phyloP scores from a whole-genome alignment of 208 protist species.

The Trypanosoma theileri region DNA sequence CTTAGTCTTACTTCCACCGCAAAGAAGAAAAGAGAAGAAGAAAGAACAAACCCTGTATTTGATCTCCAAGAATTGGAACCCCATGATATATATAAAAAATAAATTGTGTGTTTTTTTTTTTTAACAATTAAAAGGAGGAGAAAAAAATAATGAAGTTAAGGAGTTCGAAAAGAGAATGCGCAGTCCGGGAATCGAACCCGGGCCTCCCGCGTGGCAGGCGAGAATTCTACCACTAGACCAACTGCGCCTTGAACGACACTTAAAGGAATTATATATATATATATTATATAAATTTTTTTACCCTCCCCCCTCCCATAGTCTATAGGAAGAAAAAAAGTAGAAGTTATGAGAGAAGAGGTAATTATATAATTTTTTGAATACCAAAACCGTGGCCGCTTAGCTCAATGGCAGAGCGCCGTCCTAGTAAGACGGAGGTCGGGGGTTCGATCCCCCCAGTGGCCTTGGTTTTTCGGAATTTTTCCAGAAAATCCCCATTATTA shows the following conservation, averaged over 20 bases:
- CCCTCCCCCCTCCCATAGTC: too few species aligned
- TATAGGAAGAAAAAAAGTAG: too few species aligned
- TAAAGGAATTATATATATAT: too few species aligned
- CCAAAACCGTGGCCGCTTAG: slow-evolving; percentile 88
- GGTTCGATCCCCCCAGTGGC: slow-evolving; percentile 92
- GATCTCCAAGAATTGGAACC: neutral
- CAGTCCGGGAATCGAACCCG: slow-evolving; percentile 94
- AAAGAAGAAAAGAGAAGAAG: neutral
- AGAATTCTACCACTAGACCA: slow-evolving; percentile 95
- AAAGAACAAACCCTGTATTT: neutral
- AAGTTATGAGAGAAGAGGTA: neutral
- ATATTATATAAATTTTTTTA: too few species aligned
- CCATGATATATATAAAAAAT: neutral
- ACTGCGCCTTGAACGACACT: slow-evolving; percentile 50
- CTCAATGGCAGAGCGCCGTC: slow-evolving; percentile 92
- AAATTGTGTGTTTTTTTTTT: too few species aligned
- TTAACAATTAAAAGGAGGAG: too few species aligned
- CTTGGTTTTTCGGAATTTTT: slow-evolving; percentile 42
- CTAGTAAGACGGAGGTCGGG: slow-evolving; percentile 92
- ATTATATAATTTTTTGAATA: too few species aligned
- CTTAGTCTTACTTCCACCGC: too few species aligned
- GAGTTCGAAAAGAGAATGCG: slow-evolving; percentile 77
- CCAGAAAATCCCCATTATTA: too few species aligned
- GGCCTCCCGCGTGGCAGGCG: slow-evolving; percentile 91
- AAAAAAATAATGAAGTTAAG: too few species aligned